phyloP scores from a whole-genome alignment of 2,329 filamentous ascomycete genomes.

The Coniochaeta pulveracea region DNA sequence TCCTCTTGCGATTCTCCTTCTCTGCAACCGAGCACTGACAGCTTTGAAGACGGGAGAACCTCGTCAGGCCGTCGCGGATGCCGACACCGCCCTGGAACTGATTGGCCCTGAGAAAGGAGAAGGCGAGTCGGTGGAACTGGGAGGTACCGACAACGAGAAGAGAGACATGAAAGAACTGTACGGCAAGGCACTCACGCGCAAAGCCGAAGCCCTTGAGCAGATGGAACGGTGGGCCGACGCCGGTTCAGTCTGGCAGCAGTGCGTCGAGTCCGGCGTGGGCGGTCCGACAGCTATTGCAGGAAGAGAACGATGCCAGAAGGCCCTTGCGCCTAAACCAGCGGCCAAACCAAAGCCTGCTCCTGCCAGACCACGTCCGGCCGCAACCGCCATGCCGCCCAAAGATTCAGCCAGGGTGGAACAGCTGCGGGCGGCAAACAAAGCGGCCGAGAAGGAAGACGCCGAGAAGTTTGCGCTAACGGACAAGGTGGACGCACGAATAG shows the following conservation, averaged over 20 bases:
- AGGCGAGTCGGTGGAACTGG: constrained; percentile 65
- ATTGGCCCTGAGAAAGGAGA: constrained; percentile 74
- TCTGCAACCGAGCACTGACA: constrained; percentile 85
- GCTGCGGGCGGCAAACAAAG: constrained; percentile 72
- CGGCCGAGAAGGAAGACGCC: constrained; percentile 76
- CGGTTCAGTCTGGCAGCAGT: constrained; percentile 65
- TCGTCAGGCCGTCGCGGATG: constrained; percentile 75
- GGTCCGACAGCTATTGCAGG: constrained; percentile 75
- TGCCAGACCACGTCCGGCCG: constrained; percentile 30
- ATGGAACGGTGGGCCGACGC: constrained; percentile 92
- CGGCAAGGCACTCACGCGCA: constrained; percentile 85
- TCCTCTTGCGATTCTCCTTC: constrained; percentile 75
- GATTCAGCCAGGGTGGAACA: constrained; percentile 70
- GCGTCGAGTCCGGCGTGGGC: constrained; percentile 78
- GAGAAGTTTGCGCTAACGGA: constrained; percentile 88
- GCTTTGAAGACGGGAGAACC: constrained; percentile 86
- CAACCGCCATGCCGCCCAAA: constrained; percentile 25
- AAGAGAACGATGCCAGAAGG: constrained; percentile 80
- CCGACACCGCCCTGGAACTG: constrained; percentile 65
- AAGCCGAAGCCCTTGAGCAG: constrained; percentile 90
- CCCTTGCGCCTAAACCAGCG: constrained; percentile 55
- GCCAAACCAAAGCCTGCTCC: constrained; percentile 29
- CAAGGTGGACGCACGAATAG: constrained; percentile 68
- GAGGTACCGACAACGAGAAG: constrained; percentile 42
- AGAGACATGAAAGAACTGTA: constrained; percentile 91